A percentile compares a stretch with the other conserved stretches of the same genome.
phyloP scores from a whole-genome alignment of 306 rosid species.

The Aeschynomene evenia region DNA sequence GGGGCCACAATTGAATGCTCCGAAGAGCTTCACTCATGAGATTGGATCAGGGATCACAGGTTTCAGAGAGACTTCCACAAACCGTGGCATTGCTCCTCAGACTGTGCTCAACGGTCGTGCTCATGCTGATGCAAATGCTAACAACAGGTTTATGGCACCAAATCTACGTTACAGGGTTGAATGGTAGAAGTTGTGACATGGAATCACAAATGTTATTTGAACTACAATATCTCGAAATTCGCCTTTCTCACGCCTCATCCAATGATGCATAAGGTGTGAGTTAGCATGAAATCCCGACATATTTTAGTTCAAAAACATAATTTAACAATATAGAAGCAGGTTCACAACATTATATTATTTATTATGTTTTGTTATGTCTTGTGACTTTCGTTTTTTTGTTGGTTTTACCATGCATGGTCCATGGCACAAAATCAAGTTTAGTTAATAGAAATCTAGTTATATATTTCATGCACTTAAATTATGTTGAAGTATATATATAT shows the following conservation, averaged over 20 bases:
- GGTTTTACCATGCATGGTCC: too few relatives aligned
- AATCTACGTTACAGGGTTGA: constrained; percentile 58
- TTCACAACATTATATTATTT: background rate
- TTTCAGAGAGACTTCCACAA: constrained; percentile 41
- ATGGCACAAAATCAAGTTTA: background rate
- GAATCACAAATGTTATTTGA: too few relatives aligned
- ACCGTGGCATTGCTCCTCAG: constrained; percentile 21
- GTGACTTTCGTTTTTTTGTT: constrained; percentile 2
- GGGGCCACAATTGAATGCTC: constrained; percentile 33
- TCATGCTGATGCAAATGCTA: constrained; percentile 53
- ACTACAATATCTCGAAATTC: too few relatives aligned
- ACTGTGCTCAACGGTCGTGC: constrained; percentile 30
- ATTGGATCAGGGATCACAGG: constrained; percentile 42
- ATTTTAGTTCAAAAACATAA: too few relatives aligned
- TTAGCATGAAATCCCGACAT: too few relatives aligned
- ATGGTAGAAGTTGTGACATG: constrained; percentile 53
- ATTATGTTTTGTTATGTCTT: background rate
- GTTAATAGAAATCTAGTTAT: background rate
- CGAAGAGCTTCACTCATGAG: constrained; percentile 33
- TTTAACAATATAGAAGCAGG: too few relatives aligned
- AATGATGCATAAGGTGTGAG: too few relatives aligned
- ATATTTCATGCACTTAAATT: background rate
- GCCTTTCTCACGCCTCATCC: too few relatives aligned
- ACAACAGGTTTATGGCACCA: constrained; percentile 38
- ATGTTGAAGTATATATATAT: constrained; percentile 12